phyloP scores from a whole-genome alignment of 129 eudicot genomes.

The Helianthus annuus region HanXRQr2.0-SUNRISE NC_035448.2:195224553-195225052 shows the following conservation, averaged over 20 bases:
- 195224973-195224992: neutral
- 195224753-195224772: conserved; percentile 34
- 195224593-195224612: conserved; percentile 34
- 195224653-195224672: neutral
- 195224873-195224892: conserved; percentile 20
- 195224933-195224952: neutral
- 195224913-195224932: neutral
- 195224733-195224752: conserved; percentile 28
- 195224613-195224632: conserved; percentile 32
- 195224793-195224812: conserved; percentile 22
- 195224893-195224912: conserved; percentile 11
- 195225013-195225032: no score
- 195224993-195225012: neutral
- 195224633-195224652: conserved; percentile 23
- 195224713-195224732: conserved; percentile 22
- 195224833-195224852: conserved; percentile 38
- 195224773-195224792: conserved; percentile 36
- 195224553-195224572: conserved; percentile 59
- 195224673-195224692: neutral
- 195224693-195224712: neutral
- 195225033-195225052: no score
- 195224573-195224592: conserved; percentile 26
- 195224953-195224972: neutral
- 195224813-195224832: conserved; percentile 26
- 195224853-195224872: conserved; percentile 32